Base-by-base conservation (phyloP, 139 green algal species). In the Yamagishiella unicocca region DNA sequence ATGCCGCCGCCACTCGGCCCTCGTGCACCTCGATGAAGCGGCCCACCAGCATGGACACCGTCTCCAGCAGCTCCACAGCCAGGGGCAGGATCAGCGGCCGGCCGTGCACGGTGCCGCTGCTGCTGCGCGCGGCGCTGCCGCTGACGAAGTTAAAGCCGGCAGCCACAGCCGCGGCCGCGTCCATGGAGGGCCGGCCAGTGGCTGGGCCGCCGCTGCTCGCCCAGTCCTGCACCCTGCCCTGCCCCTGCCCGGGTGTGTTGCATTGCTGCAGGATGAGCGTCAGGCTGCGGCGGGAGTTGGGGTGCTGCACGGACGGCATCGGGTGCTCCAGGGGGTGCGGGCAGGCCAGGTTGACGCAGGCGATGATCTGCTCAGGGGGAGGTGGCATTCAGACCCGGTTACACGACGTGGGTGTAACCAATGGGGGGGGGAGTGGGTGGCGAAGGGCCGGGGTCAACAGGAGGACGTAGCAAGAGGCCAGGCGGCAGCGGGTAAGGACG, bases 21-120 rank as follows among this genome's bases (percentile, higher is more conserved):
- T 84, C 77, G 77, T 84, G 77, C 24, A 84, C 58, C 58, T 84
- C 77, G 7, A 73, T 73, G 77, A 84, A 84, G 38, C 77, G 77
- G 4, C 9, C 21, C 45, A 58, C 55, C 27, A 84, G 58, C 55
- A 84, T 74, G 35, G 55, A 50, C 5, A 84, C 25, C 8, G 38
- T 73, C 38, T 84, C 77, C 38, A 84, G 25, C 55, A 84, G 58
- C 24, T 84, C 77, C 24, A 84, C 55, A 1, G 77, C 77, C 55
- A 84, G 12, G 8, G 77, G 77, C 29, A 73, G 38, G 38, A 84
- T 84, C 31, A 84, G 12, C 54, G 77, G 77, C 27, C 55, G 55
- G 24, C 77, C 77, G 17, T 50, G 17, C 3, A 40, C 22, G 68
- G 19, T n/a, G 64, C n/a, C 33, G 64, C 31, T 33, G 64, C 21